Evolutionary conservation across 1,284 basidiomycete species (phyloP).

Genomic region (Trichosporon sp.): DNA sequence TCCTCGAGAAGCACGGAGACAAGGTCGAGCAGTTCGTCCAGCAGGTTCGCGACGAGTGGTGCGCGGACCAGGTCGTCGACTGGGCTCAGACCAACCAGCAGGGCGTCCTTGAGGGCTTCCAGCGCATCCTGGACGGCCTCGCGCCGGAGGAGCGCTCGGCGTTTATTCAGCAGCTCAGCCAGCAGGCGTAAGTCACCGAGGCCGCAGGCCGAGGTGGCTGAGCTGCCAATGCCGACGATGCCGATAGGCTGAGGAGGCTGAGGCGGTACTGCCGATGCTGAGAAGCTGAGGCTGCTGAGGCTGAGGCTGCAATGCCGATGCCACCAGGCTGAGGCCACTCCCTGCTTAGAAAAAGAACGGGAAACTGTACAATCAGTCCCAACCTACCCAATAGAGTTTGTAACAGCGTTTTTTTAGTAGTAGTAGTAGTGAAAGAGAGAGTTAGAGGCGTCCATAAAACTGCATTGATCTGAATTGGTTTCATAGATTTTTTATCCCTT

Average conservation of each 20-base stretch:
- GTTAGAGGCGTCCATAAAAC: background rate
- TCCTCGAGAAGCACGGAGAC: constrained; percentile 43
- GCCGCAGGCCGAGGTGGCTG: no score
- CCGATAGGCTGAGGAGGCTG: no score
- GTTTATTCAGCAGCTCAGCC: constrained; percentile 51
- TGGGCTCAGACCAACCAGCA: constrained; percentile 43
- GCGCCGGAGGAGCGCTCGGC: constrained; percentile 64
- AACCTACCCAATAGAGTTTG: background rate
- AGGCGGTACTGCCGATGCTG: no score
- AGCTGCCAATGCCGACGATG: no score
- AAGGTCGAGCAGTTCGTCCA: constrained; percentile 36
- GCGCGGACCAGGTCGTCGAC: constrained; percentile 35
- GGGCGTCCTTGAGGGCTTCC: constrained; percentile 42
- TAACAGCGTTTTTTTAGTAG: no score
- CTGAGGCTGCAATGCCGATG: no score
- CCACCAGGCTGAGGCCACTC: no score
- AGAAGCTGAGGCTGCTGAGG: no score
- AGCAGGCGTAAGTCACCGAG: background rate
- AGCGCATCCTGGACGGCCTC: constrained; percentile 55
- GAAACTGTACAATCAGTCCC: background rate
- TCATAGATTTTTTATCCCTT: background rate
- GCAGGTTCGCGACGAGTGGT: constrained; percentile 38
- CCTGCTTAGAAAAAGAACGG: background rate
- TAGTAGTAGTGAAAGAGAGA: background rate
- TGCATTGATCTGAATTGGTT: background rate